A percentile compares a stretch with the other conserved stretches of the same genome.
Evolutionary conservation across 2,329 filamentous ascomycete species (phyloP).

Genomic region (Colletotrichum sp.): DNA sequence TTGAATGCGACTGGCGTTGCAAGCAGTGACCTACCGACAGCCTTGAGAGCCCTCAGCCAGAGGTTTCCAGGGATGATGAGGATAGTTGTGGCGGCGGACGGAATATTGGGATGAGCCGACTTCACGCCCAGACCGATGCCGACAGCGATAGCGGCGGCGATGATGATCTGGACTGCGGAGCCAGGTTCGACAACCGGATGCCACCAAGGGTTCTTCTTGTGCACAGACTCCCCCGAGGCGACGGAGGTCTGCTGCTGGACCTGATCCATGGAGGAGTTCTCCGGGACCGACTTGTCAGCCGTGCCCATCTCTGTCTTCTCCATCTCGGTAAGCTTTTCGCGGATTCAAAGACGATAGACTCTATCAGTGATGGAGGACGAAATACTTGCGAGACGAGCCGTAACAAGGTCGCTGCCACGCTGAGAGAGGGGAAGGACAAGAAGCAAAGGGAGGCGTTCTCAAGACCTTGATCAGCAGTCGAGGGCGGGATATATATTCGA

Average conservation of each 20-base stretch:
- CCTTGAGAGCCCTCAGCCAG: conserved; percentile 54
- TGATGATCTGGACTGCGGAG: conserved; percentile 54
- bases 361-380: background rate
- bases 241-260: conserved; percentile 9
- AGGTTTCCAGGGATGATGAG: conserved; percentile 53
- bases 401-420: background rate
- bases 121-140: conserved; percentile 53
- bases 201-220: conserved; percentile 37
- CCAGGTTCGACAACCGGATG: conserved; percentile 44
- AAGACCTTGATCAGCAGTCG: background rate
- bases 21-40: conserved; percentile 48
- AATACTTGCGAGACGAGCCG: background rate
- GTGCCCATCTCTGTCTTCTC: conserved; percentile 20
- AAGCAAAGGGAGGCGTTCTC: background rate
- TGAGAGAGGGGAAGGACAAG: background rate
- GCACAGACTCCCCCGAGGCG: conserved; percentile 13
- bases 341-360: background rate
- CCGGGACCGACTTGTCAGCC: conserved; percentile 18
- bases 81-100: conserved; percentile 43
- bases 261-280: conserved; percentile 22
- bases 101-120: conserved; percentile 45
- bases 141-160: conserved; percentile 52
- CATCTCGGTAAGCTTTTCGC: background rate
- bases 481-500: conserved; percentile 9
- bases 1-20: too few relatives aligned